Base-by-base conservation (phyloP, 139 green algal genomes). In the Picochlorum sp. region DNA sequence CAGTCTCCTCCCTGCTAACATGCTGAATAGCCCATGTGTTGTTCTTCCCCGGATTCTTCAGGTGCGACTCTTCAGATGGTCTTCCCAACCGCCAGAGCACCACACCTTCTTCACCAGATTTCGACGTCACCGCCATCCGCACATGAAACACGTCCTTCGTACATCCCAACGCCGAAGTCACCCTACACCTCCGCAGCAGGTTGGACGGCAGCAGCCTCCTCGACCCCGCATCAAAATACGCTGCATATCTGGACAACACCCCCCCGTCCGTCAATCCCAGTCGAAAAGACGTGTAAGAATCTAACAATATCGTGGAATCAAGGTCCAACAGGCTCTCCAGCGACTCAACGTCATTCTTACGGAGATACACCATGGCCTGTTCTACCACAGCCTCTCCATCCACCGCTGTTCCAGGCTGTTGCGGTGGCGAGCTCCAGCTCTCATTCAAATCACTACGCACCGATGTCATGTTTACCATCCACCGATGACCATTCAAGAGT, bases 121-220 rank as follows among this genome's bases (percentile, higher is more conserved):
- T 50, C 1, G 66, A 69, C 31, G 75, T 77, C n/a, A 85, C 47
- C 13, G 68, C 55, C 7, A 76, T 57, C 13, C 74, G 69, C 49
- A 76, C 55, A 22, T 59, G 33, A 57, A 60, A 72, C 5, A 2
- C 7, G 2, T 20, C 25, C 29, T 29, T 53, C 0, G 61, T 64
- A 32, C 72, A 51, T 24, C 59, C 55, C 30, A 89, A 24, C 32
- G 62, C 75, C 62, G 68, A 76, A 18, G 83, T 64, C 41, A 88
- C 72, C 32, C 69, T 63, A 53, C 69, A 75, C 44, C 81, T 67
- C 1, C 81, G 59, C 50, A 88, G 67, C 40, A 88, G 68, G 67
- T 86, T 68, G 4, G 72, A 74, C 5, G 74, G 74, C 47, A 82
- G 50, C 41, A 76, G 63, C 0, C 79, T 57, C 10, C 80, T 45